These are phyloP conservation scores for Dictyostelium purpureum DNA, from an alignment of 78 protist species.

Conservation along the genomic window DNA sequence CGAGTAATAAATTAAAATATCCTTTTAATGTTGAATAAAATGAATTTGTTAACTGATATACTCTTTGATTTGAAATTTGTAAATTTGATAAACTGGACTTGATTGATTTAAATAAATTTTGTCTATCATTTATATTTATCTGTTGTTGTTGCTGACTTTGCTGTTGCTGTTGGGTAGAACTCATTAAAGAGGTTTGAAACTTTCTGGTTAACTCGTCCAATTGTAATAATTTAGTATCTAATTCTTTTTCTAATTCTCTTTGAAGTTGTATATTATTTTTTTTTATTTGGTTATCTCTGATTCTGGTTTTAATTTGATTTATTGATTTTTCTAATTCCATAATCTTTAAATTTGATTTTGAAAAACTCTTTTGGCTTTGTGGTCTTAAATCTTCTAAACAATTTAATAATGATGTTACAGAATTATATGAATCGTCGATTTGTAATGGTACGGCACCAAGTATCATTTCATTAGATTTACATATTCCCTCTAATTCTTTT, in stretches of 20 bases:
- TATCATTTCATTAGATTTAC: background rate
- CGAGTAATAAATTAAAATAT: background rate
- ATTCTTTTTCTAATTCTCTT: conserved; percentile 1
- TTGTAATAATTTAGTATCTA: background rate
- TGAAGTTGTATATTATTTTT: background rate
- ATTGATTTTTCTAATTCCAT: conserved; percentile 10
- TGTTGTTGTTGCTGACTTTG: background rate
- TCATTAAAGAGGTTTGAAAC: too few relatives aligned
- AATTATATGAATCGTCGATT: background rate
- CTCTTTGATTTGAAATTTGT: background rate
- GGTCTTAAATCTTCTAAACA: background rate
- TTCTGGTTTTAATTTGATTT: background rate
- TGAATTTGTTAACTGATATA: background rate
- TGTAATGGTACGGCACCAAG: background rate
- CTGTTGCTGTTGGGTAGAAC: background rate
- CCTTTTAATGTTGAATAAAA: background rate
- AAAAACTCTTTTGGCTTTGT: background rate
- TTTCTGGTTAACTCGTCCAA: background rate
- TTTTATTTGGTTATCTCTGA: background rate
- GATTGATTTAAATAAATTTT: background rate
- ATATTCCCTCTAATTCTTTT: background rate
- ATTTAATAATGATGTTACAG: background rate
- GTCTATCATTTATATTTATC: background rate
- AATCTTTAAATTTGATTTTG: background rate
- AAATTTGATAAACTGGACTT: background rate